Percentiles rank a stretch among this genome's conserved stretches.
phyloP scores from a whole-genome alignment of 768 basidiomycete genomes.

The Boletus subparvulus region DNA sequence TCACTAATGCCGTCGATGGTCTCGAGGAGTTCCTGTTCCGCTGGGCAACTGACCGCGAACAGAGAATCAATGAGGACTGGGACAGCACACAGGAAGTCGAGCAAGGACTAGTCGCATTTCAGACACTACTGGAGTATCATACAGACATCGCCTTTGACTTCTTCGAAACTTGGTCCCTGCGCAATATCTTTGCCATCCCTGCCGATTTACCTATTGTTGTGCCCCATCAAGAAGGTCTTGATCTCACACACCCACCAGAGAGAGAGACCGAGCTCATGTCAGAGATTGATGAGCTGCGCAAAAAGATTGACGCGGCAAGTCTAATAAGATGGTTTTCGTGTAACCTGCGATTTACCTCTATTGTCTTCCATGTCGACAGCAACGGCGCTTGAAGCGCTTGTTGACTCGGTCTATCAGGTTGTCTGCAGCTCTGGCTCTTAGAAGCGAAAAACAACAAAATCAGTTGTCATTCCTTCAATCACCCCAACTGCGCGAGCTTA shows the following conservation, averaged over 20 bases:
- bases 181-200: conserved; percentile 83
- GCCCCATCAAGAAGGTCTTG: conserved; percentile 72
- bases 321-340: neutral
- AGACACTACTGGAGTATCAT: conserved; percentile 85
- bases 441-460: conserved; percentile 44
- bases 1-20: conserved; percentile 74
- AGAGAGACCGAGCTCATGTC: conserved; percentile 60
- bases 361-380: conserved; percentile 39
- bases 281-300: conserved; percentile 66
- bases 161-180: conserved; percentile 85
- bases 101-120: conserved; percentile 81
- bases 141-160: conserved; percentile 90
- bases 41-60: conserved; percentile 68
- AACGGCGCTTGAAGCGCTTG: conserved; percentile 61
- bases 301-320: conserved; percentile 69
- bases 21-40: conserved; percentile 75
- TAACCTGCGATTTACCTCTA: conserved; percentile 7
- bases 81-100: conserved; percentile 70
- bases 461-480: conserved; percentile 46
- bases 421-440: conserved; percentile 45
- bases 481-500: conserved; percentile 40
- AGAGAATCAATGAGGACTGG: conserved; percentile 45
- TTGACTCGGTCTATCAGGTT: conserved; percentile 52
- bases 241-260: conserved; percentile 60
- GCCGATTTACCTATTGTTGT: conserved; percentile 67